Evolutionary conservation across 2,329 filamentous ascomycete genomes (phyloP).

Genomic region (Penicillium olsonii): DNA sequence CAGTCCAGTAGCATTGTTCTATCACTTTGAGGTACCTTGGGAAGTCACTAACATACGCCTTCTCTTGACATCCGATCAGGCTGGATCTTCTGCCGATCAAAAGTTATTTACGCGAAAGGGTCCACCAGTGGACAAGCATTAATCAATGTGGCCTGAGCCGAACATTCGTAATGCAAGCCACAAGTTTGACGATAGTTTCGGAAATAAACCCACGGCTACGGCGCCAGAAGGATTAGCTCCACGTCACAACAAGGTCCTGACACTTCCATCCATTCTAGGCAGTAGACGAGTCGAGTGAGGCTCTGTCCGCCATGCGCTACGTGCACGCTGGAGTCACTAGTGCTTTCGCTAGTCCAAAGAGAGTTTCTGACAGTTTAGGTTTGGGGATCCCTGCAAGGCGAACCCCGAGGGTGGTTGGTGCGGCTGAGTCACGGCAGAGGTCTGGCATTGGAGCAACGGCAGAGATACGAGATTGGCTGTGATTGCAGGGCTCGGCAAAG

Average conservation of each 20-base stretch:
- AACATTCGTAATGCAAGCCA: neutral
- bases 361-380: neutral
- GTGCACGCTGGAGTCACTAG: constrained; percentile 7
- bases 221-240: neutral
- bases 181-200: neutral
- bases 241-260: neutral
- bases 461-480: neutral
- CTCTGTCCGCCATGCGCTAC: constrained; percentile 9
- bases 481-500: neutral
- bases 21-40: too few relatives aligned
- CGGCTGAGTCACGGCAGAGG: neutral
- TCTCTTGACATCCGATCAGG: too few relatives aligned
- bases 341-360: neutral
- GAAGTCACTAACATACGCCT: too few relatives aligned
- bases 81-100: neutral
- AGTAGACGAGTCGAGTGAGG: constrained; percentile 1
- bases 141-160: neutral
- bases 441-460: neutral
- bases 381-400: neutral
- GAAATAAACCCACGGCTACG: neutral
- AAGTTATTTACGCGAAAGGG: neutral
- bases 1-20: too few relatives aligned
- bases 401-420: neutral
- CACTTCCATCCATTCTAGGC: neutral
- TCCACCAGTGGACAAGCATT: neutral